Evolutionary conservation across 495 filamentous ascomycete species (phyloP).

Genomic region (Copromyces sp.): DNA sequence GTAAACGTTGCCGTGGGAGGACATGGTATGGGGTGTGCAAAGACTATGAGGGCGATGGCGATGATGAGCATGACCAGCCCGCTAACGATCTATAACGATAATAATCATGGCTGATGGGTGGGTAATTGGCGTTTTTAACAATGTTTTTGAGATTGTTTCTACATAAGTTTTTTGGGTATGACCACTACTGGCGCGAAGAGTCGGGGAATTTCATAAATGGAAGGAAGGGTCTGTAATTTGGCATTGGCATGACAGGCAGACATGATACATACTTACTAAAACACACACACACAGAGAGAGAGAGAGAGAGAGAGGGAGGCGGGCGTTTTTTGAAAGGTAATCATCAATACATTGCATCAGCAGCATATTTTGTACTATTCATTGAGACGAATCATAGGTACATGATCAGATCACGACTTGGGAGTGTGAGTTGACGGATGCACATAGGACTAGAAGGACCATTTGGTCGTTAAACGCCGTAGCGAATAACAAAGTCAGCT

Average conservation of each 20-base stretch:
- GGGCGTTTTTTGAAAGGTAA: neutral
- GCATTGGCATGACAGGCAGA: neutral
- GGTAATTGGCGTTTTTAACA: neutral
- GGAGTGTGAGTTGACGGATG: neutral
- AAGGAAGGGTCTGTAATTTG: neutral
- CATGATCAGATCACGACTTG: too few relatives aligned
- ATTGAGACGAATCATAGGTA: neutral
- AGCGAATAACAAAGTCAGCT: neutral
- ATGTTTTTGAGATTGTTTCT: neutral
- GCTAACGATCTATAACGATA: neutral
- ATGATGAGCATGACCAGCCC: neutral
- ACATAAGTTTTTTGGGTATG: neutral
- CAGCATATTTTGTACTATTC: neutral
- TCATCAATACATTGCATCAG: neutral
- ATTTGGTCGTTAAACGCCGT: neutral
- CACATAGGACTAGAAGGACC: neutral
- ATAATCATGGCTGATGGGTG: neutral
- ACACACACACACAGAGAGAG: neutral
- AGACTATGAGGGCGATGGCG: conserved; percentile 20
- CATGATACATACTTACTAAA: neutral
- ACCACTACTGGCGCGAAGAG: neutral
- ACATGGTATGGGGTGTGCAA: conserved; percentile 36
- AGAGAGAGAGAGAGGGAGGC: neutral
- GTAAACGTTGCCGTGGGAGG: conserved; percentile 22
- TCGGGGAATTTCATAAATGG: neutral